phyloP scores from a whole-genome alignment of 768 basidiomycete species.

The Russula olivacea region DNA sequence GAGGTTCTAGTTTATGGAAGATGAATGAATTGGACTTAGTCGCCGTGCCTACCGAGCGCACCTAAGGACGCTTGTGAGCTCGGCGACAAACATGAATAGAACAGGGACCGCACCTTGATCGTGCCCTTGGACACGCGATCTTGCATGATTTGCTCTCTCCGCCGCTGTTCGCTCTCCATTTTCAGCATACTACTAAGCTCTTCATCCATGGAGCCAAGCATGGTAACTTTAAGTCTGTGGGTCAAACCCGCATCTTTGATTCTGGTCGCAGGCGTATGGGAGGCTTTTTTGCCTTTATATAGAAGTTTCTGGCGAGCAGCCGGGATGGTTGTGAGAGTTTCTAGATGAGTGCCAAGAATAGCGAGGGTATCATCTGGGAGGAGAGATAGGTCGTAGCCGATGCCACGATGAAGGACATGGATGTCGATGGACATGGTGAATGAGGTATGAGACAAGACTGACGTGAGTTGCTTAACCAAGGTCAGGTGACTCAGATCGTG shows the following conservation, averaged over 20 bases:
- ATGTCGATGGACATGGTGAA: neutral
- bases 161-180: conserved; percentile 51
- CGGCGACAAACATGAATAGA: too few relatives aligned
- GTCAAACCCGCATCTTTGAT: conserved; percentile 15
- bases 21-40: conserved; percentile 39
- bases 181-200: conserved; percentile 40
- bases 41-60: conserved; percentile 48
- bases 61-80: conserved; percentile 31
- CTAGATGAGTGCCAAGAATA: conserved; percentile 45
- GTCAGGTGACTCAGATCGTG: too few relatives aligned
- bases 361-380: conserved; percentile 37
- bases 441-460: too few relatives aligned
- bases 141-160: conserved; percentile 50
- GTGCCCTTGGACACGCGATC: conserved; percentile 43
- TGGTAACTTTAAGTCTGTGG: conserved; percentile 57
- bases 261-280: conserved; percentile 28
- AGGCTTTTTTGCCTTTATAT: conserved; percentile 58
- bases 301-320: conserved; percentile 59
- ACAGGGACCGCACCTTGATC: conserved; percentile 43
- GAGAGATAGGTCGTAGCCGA: neutral
- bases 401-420: conserved; percentile 4
- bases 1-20: conserved; percentile 60
- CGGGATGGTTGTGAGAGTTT: conserved; percentile 59
- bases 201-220: conserved; percentile 59
- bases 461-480: too few relatives aligned